phyloP scores from a whole-genome alignment of 2,329 filamentous ascomycete genomes.

The Aquanectria penicillioides region DNA sequence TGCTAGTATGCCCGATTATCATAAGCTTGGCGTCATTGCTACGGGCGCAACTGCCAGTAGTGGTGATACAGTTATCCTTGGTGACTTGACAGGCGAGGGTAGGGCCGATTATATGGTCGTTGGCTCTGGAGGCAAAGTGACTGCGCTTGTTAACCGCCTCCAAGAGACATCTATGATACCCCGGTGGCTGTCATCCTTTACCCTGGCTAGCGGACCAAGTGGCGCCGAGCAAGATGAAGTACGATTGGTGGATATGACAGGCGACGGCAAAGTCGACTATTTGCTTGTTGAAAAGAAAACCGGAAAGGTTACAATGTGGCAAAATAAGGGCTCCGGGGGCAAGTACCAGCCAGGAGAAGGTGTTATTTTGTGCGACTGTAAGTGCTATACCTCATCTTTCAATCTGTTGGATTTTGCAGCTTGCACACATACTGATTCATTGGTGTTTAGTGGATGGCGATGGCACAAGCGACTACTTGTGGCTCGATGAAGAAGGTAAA shows the following conservation, averaged over 20 bases:
- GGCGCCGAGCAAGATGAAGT: background rate
- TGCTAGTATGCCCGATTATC: background rate
- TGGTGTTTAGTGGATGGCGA: too few species aligned
- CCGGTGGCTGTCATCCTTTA: background rate
- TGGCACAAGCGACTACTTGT: too few species aligned
- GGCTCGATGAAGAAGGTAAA: too few species aligned
- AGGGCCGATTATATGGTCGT: constrained; percentile 11
- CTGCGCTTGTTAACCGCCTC: background rate
- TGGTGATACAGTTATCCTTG: background rate
- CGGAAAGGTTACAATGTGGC: background rate
- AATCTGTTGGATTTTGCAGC: too few species aligned
- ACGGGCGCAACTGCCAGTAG: background rate
- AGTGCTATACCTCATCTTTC: background rate
- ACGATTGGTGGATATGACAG: background rate
- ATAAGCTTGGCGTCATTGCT: constrained; percentile 1
- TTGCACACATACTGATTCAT: too few species aligned
- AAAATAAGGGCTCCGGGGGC: background rate
- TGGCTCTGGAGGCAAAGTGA: background rate
- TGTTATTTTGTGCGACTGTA: constrained; percentile 11
- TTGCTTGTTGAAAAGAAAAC: background rate
- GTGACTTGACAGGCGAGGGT: constrained; percentile 10
- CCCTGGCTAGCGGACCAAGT: background rate
- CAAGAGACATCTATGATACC: background rate
- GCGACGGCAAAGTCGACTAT: constrained; percentile 3
- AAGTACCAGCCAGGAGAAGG: background rate